phyloP scores from a whole-genome alignment of 106 monocot species.

The Dendrobium chrysotoxum region DNA sequence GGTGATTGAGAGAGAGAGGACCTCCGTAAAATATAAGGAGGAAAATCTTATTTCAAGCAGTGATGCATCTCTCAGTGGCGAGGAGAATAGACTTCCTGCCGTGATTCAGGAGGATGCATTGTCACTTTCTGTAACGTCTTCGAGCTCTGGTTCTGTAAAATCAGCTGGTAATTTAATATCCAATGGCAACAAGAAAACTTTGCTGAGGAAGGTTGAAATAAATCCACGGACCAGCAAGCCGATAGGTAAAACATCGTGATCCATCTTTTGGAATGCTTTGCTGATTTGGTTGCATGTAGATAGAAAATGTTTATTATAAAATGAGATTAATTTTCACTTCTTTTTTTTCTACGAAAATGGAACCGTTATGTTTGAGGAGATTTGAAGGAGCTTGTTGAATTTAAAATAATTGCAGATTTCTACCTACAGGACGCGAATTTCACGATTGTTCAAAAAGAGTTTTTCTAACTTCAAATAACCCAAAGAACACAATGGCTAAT shows the following conservation, averaged over 20 bases:
- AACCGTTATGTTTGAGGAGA: not conserved
- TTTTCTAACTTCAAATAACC: not conserved
- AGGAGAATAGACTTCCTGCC: slow-evolving; percentile 15
- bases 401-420: not conserved
- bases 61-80: slow-evolving; percentile 40
- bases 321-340: not conserved
- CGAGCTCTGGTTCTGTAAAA: slow-evolving; percentile 10
- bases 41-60: slow-evolving; percentile 53
- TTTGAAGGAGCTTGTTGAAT: not conserved
- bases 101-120: slow-evolving; percentile 11
- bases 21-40: slow-evolving; percentile 28
- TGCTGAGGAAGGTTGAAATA: slow-evolving; percentile 20
- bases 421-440: not conserved
- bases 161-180: not conserved
- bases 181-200: slow-evolving; percentile 6
- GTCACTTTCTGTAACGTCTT: slow-evolving; percentile 4
- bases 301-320: not conserved
- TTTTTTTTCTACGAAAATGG: not conserved
- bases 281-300: not conserved
- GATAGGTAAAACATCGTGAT: slow-evolving; percentile 18
- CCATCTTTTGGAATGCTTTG: not conserved
- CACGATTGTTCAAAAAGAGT: not conserved
- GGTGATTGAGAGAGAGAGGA: slow-evolving; percentile 49
- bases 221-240: slow-evolving; percentile 19
- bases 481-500: not conserved